These are phyloP conservation scores for Phyllosticta citribraziliensis DNA, from an alignment of 2,329 filamentous ascomycete species.

Conservation along the genomic window DNA sequence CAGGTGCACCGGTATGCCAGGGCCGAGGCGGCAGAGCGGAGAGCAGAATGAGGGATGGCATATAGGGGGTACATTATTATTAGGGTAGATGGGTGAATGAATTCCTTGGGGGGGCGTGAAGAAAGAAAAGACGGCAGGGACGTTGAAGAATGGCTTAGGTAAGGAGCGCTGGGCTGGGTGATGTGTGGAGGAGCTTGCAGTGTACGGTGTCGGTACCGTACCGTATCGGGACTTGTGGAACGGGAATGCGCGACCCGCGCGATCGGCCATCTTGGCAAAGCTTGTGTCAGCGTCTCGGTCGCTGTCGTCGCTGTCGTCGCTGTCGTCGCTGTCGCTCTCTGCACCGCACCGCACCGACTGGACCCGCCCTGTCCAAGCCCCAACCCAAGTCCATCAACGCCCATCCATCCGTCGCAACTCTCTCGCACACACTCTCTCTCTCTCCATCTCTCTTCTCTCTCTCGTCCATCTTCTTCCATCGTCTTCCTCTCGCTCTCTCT, in stretches of 20 bases:
- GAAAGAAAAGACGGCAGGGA: background rate
- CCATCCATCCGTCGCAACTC: no score
- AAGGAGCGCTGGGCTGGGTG: background rate
- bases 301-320: no score
- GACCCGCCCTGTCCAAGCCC: no score
- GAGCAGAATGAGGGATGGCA: conserved; percentile 20
- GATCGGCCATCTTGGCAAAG: conserved; percentile 5
- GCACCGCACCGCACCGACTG: no score
- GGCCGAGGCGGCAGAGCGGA: conserved; percentile 50
- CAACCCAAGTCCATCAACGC: no score
- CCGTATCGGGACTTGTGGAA: background rate
- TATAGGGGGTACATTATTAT: no score
- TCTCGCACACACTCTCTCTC: no score
- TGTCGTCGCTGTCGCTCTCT: no score
- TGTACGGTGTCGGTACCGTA: no score
- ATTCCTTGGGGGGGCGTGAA: background rate
- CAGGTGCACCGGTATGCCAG: conserved; percentile 40
- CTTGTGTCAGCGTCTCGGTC: background rate
- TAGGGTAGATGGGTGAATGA: background rate
- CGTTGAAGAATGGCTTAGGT: background rate
- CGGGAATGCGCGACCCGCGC: conserved; percentile 1
- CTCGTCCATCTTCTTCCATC: background rate
- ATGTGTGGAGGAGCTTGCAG: no score
- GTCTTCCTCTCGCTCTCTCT: no score
- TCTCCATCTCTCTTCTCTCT: background rate